phyloP scores from a whole-genome alignment of 2,329 filamentous ascomycete genomes.

The Aspergillus vadensis region DNA sequence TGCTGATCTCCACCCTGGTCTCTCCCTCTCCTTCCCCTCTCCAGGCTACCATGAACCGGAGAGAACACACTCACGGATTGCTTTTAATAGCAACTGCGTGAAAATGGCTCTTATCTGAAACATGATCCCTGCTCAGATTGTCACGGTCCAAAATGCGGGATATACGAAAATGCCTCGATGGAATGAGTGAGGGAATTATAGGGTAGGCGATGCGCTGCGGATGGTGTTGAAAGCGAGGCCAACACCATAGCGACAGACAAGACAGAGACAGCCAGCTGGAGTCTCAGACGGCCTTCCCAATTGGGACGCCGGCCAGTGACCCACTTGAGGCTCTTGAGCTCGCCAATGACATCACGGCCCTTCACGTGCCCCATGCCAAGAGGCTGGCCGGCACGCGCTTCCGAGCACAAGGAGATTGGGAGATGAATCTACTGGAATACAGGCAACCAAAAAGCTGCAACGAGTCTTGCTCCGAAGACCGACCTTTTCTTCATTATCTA shows the following conservation, averaged over 20 bases:
- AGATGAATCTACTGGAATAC: background rate
- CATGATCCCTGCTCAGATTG: background rate
- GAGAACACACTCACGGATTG: background rate
- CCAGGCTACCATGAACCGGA: background rate
- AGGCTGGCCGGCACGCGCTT: slow-evolving; percentile 8
- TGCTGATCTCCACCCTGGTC: background rate
- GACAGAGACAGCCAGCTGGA: background rate
- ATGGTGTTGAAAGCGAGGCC: background rate
- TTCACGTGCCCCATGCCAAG: slow-evolving; percentile 4
- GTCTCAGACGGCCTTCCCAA: background rate
- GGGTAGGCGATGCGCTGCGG: background rate
- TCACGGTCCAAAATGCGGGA: background rate
- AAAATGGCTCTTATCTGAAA: background rate
- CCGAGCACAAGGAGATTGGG: background rate
- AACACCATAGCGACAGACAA: background rate
- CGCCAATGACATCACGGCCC: slow-evolving; percentile 11
- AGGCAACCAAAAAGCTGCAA: background rate
- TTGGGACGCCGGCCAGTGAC: background rate
- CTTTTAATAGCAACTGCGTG: background rate
- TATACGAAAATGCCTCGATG: background rate
- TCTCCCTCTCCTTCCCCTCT: background rate
- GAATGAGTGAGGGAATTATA: background rate
- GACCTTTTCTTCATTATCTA: background rate
- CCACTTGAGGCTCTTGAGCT: slow-evolving; percentile 11
- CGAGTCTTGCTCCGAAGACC: background rate